Evolutionary conservation across 2,329 filamentous ascomycete species (phyloP), one percentile per base, ranked within the genome.

Genomic region (Aspergillus oerlinghausenensis): DNA sequence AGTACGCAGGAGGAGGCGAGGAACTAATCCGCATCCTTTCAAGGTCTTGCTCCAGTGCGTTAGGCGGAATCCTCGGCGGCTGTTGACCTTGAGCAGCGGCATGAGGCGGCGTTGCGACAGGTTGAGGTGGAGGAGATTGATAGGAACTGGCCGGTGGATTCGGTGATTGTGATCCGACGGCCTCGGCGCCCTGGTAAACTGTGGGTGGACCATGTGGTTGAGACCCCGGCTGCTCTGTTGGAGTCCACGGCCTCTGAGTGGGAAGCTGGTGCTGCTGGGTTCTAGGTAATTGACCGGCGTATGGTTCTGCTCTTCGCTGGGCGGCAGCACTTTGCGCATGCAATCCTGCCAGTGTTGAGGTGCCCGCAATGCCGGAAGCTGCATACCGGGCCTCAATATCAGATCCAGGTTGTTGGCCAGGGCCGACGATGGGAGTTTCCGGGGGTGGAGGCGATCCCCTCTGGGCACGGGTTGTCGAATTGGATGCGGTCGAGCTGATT

Each of bases 1-100:
- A 94, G 73, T 99, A 99, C 5, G 94, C 93, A n/a, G 94, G 94
- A 21, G 94, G 94, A 14, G 93, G 92, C 54, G 91, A 92, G 23
- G 90, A 89, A 29, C 87, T 83, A 64, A 90, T 82, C 63, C 90
- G 86, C 82, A 96, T 82, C 19, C 91, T 86, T 64, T 91, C 86
- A 70, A 96, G 89, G 64, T 96, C 92, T 65, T 92, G 88, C 67
- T 95, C 90, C 38, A 96, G 74, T n/a, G 89, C 84, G 75, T 84
- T 91, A 58, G 84, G 80, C 63, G 87, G 84, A 32, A 85, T 72
- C 49, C 69, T 66, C 8, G 52, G 51, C 28, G 61, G 64, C 47
- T 68, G 67, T 25, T 66, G 60, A 17, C 48, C 51, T 42, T 60
- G 54, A 11, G 32, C 53, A 63, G 60, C 40, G 21, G 66, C 32